Evolutionary conservation across 2,329 filamentous ascomycete species (phyloP).

Genomic region (Microdochium nivale): DNA sequence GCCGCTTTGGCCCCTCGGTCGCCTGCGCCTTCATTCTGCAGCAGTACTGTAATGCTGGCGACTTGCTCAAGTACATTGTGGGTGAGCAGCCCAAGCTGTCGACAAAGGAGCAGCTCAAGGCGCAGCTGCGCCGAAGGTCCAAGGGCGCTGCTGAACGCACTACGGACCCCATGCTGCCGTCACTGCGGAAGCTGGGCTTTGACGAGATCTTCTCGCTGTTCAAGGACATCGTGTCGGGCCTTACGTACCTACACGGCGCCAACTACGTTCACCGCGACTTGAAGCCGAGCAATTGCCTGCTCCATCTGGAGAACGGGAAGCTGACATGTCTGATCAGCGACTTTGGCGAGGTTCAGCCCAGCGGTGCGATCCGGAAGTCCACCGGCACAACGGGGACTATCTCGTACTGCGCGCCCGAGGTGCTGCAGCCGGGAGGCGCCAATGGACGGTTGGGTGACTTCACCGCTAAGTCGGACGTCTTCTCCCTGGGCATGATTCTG

Average conservation of each 20-base stretch:
- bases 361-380: slow-evolving; percentile 73
- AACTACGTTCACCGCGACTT: slow-evolving; percentile 95
- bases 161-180: slow-evolving; percentile 35
- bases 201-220: slow-evolving; percentile 97
- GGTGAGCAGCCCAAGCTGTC: slow-evolving; percentile 52
- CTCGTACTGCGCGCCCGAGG: slow-evolving; percentile 94
- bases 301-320: slow-evolving; percentile 67
- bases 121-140: slow-evolving; percentile 73
- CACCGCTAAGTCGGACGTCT: slow-evolving; percentile 95
- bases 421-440: slow-evolving; percentile 61
- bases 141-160: slow-evolving; percentile 60
- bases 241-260: slow-evolving; percentile 81
- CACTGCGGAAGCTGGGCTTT: slow-evolving; percentile 48
- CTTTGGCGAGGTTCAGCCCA: slow-evolving; percentile 91
- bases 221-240: slow-evolving; percentile 84
- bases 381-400: slow-evolving; percentile 94
- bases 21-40: slow-evolving; percentile 95
- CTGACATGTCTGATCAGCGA: slow-evolving; percentile 86
- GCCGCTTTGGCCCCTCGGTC: slow-evolving; percentile 80
- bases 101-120: slow-evolving; percentile 82
- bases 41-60: slow-evolving; percentile 92
- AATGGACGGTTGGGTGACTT: slow-evolving; percentile 81
- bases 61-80: slow-evolving; percentile 82
- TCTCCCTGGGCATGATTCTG: slow-evolving; percentile 95
- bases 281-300: slow-evolving; percentile 89